Conservation (phyloP, 305 asterid species). For the Caryopteris hybrid region DNA sequence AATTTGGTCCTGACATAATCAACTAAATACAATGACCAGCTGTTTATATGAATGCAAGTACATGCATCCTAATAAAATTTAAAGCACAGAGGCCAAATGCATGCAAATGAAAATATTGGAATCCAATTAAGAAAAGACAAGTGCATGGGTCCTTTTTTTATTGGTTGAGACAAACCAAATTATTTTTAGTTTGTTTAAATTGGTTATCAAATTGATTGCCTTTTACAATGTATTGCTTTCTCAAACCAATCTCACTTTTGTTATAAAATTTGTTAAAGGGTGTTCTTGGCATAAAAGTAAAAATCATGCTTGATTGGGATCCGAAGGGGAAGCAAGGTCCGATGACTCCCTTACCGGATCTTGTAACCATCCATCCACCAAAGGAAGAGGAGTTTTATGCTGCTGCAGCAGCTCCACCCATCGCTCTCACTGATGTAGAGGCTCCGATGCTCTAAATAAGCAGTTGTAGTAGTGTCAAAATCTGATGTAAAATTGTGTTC, state of each 20-base stretch:
- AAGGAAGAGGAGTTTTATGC: slow-evolving; percentile 24
- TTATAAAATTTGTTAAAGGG: slow-evolving; percentile 12
- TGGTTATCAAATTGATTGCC: too few relatives aligned
- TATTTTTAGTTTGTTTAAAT: too few relatives aligned
- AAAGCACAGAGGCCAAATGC: too few relatives aligned
- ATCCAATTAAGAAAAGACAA: too few relatives aligned
- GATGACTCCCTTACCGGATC: slow-evolving; percentile 29
- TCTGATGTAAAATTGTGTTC: background rate
- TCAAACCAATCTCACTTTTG: background rate
- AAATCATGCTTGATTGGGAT: slow-evolving; percentile 37
- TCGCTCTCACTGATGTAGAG: slow-evolving; percentile 16
- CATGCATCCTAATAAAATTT: too few relatives aligned
- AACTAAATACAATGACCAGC: too few relatives aligned
- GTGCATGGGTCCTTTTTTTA: too few relatives aligned
- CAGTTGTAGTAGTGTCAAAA: background rate
- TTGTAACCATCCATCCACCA: slow-evolving; percentile 34
- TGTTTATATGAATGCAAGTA: too few relatives aligned
- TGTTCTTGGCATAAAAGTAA: slow-evolving; percentile 36
- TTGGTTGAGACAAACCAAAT: too few relatives aligned
- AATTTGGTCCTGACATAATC: too few relatives aligned
- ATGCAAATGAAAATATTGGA: too few relatives aligned
- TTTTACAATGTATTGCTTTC: too few relatives aligned
- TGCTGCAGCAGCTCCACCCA: background rate
- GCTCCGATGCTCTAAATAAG: background rate
- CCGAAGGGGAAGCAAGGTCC: slow-evolving; percentile 34